Evolutionary conservation across 2,329 filamentous ascomycete species (phyloP), one percentile per base, ranked within the genome.

Genomic region (Canariomyces notabilis): DNA sequence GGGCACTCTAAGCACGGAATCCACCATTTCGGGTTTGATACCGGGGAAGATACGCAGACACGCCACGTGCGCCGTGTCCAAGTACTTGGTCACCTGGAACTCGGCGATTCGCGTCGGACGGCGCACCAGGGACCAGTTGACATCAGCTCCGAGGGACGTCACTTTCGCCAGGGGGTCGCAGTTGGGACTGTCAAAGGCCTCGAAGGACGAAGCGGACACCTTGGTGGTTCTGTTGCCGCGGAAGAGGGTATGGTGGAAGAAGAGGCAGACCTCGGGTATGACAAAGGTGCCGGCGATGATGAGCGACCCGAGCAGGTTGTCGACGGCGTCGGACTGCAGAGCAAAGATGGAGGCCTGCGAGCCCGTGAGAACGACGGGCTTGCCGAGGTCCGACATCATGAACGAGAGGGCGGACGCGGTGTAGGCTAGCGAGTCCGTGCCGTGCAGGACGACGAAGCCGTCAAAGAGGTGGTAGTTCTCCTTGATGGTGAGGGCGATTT

Each of bases 221-320:
- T 96, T 96, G 52, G 87, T 93, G 8, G 87, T 83, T 49, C 90
- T 76, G 67, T 95, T 95, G 14, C 90, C 90, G 20, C 90, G 82
- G 69, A 90, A 94, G 16, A 96, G 77, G 56, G 83, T 88, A 69
- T 94, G 87, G 67, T 93, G 88, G 74, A 96, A 96, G 72, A 94
- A 95, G 29, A 96, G 76, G 63, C 88, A 90, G 43, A 96, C 90
- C 64, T 95, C 90, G 0, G 90, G 89, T 48, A 96, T 88, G 70
- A 89, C 86, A 62, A 95, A 95, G 50, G 93, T 93, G 26, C 89
- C 89, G 3, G 90, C 90, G 46, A 95, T 85, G 61, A 95, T 89
- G 60, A 95, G 76, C 1, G 88, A 90, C 16, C 87, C 87, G 5
- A 95, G 77, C 11, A 96, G 76, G 60, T 95, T 96, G 68, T 94